Evolutionary conservation across 2,329 filamentous ascomycete genomes (phyloP), one percentile per base, ranked within the genome.

Genomic region (Rugonectria rugulosa): DNA sequence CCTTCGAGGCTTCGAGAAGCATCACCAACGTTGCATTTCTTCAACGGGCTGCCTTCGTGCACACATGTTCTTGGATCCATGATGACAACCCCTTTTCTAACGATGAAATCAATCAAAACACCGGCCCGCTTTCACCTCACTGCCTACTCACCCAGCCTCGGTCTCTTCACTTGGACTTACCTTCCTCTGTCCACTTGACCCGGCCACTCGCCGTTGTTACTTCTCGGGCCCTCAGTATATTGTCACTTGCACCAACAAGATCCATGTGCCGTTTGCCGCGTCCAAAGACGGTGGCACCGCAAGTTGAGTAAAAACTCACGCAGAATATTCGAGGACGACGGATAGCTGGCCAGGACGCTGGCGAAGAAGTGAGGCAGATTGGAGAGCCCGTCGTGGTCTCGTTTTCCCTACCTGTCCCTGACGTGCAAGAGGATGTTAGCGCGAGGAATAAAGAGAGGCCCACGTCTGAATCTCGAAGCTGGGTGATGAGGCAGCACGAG

Each of bases 211-310:
- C 84, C 57, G 82, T 77, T 0, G 80, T 79, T 0, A 85, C 85
- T 37, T 80, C 77, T 0, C 67, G 54, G 0, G 79, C 78, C 36
- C 75, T 73, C 5, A 89, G 66, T 32, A 89, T 62, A 0, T 88
- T 88, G 8, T 82, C 79, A 57, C 85, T 88, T 8, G 90, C 80
- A 70, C 90, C 86, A 14, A 90, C 76, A 15, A 90, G 67, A 4
- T 79, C 77, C 0, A 81, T 77, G 32, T 86, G 74, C 56, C 75
- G 73, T 4, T 76, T 72, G 48, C 80, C 80, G 62, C 83, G 79
- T 81, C 84, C 89, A 64, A 89, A 89, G 3, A 86, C 77, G 0
- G 81, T 86, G 1, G 88, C 87, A 2, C 87, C 87, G 65, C 88
- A 91, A 1, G 50, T 65, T 2, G 71, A 70, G 66, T 88, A 91